Conservation (phyloP, 2,329 filamentous ascomycete genomes). For the Sporothrix brasiliensis region DNA sequence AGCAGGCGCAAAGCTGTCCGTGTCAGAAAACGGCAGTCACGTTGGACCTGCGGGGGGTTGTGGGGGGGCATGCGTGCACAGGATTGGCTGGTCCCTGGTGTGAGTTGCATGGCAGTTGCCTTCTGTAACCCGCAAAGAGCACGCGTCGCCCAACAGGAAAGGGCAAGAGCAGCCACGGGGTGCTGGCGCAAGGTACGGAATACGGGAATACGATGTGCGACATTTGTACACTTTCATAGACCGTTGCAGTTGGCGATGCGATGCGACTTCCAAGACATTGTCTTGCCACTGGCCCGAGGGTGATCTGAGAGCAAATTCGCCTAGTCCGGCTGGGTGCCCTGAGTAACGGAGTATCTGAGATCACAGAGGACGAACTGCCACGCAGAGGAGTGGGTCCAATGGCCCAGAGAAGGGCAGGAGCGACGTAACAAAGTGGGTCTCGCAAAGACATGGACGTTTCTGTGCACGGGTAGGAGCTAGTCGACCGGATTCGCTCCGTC, state of each 20-base stretch:
- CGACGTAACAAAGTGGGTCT: conserved; percentile 4
- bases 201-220: conserved; percentile 5
- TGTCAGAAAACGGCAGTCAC: conserved; percentile 5
- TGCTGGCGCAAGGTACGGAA: background rate
- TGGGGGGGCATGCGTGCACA: background rate
- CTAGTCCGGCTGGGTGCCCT: conserved; percentile 17
- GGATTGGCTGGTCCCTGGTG: conserved; percentile 21
- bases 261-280: background rate
- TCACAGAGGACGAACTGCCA: conserved; percentile 2
- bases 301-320: conserved; percentile 10
- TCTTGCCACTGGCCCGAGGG: background rate
- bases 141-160: background rate
- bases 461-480: conserved; percentile 19
- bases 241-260: conserved; percentile 17
- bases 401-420: background rate
- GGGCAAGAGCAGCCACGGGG: background rate
- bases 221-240: background rate
- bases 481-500: conserved; percentile 23
- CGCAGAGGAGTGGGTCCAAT: conserved; percentile 14
- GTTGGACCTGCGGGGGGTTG: background rate
- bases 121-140: conserved; percentile 6
- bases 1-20: background rate
- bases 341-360: conserved; percentile 15
- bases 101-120: conserved; percentile 23
- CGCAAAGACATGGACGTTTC: background rate